These are phyloP conservation scores for Amphicarpaea edgeworthii DNA, from an alignment of 306 rosid species.

Conservation along the genomic window DNA sequence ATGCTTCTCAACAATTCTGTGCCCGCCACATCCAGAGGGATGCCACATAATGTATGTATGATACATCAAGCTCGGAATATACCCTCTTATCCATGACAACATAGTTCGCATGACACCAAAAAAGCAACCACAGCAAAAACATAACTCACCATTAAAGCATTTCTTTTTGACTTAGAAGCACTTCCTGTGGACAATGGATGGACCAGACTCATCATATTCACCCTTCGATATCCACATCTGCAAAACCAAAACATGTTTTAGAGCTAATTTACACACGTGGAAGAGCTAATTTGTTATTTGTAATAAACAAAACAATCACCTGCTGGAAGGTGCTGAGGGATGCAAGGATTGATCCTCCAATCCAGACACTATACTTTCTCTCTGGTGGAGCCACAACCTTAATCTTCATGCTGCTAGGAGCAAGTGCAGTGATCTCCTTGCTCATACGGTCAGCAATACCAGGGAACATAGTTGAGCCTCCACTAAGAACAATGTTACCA, in stretches of 20 bases:
- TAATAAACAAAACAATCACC: constrained; percentile 54
- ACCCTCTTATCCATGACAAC: constrained; percentile 61
- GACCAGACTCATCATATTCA: constrained; percentile 95
- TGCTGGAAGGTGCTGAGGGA: constrained; percentile 99
- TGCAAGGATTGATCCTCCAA: constrained; percentile 98
- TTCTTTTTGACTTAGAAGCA: constrained; percentile 72
- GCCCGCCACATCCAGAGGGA: constrained; percentile 60
- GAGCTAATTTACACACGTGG: not conserved
- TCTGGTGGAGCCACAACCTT: constrained; percentile 99
- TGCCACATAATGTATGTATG: constrained; percentile 35
- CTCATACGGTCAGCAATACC: constrained; percentile 99
- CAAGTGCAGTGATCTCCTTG: constrained; percentile 98
- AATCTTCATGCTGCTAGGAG: constrained; percentile 99
- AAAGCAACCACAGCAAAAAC: constrained; percentile 70
- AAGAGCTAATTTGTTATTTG: not conserved
- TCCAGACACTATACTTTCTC: constrained; percentile 99
- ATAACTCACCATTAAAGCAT: constrained; percentile 74
- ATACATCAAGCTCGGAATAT: constrained; percentile 51
- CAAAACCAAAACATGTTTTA: constrained; percentile 38
- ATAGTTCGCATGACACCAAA: constrained; percentile 75
- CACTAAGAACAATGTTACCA: constrained; percentile 96
- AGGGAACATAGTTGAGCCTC: constrained; percentile 98
- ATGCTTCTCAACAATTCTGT: constrained; percentile 50
- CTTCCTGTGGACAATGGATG: constrained; percentile 97
- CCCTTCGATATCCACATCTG: constrained; percentile 99